phyloP scores from a whole-genome alignment of 164 flowering plant genomes.

The Aristolochia contorta region DNA sequence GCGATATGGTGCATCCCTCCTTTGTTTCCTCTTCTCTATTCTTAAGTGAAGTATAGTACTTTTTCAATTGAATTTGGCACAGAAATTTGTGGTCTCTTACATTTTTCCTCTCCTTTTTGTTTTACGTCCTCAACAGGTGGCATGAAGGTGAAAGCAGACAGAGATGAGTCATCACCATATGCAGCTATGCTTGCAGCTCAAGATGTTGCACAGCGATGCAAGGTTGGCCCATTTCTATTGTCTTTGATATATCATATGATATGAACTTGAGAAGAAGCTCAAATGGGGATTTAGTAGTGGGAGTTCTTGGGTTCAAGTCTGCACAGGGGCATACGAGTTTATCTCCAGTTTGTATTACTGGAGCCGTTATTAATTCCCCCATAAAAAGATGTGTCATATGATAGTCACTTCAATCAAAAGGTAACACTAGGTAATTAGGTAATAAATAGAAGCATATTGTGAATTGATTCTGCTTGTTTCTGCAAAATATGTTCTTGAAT shows the following conservation, averaged over 20 bases:
- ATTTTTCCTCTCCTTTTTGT: background rate
- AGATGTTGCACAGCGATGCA: conserved; percentile 62
- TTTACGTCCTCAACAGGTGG: conserved; percentile 32
- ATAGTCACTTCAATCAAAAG: background rate
- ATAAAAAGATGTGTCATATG: background rate
- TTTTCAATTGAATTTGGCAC: no score
- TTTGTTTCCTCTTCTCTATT: no score
- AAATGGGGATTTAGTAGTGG: no score
- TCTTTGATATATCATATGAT: background rate
- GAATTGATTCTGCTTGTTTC: background rate
- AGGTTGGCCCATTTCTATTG: conserved; percentile 24
- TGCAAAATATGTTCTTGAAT: background rate
- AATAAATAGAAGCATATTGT: background rate
- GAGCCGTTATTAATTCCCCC: no score
- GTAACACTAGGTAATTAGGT: background rate
- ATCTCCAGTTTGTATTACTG: no score
- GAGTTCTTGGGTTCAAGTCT: no score
- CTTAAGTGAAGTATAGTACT: no score
- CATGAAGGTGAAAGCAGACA: conserved; percentile 69
- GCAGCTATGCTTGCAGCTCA: conserved; percentile 82
- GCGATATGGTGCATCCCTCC: no score
- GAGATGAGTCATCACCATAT: conserved; percentile 72
- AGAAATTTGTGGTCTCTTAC: background rate
- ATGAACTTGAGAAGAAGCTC: no score
- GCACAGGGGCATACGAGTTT: no score